phyloP scores from a whole-genome alignment of 1,139 yeast species.

The Lodderomyces orthopsilosis region DNA sequence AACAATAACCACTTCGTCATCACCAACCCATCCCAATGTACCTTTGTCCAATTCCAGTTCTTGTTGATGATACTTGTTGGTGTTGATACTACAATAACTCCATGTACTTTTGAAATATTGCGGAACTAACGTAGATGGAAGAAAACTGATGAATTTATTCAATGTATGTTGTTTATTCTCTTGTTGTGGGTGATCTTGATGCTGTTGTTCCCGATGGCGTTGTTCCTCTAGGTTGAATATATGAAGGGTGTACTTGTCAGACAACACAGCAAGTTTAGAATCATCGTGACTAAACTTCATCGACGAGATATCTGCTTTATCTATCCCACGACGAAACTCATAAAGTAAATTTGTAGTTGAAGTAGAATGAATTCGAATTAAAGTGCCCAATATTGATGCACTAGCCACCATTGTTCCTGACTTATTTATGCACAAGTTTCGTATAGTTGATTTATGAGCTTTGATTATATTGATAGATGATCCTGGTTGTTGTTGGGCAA shows the following conservation, averaged over 20 bases:
- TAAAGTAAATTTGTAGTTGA: conserved; percentile 67
- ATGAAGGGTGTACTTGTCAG: conserved; percentile 88
- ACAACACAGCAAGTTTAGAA: conserved; percentile 72
- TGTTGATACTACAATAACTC: conserved; percentile 82
- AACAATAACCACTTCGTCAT: conserved; percentile 60
- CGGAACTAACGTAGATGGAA: conserved; percentile 48
- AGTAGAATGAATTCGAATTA: conserved; percentile 76
- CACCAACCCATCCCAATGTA: conserved; percentile 75
- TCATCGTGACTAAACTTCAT: conserved; percentile 83
- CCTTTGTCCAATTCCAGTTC: conserved; percentile 52
- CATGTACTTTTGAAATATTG: conserved; percentile 81
- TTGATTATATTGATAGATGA: conserved; percentile 65
- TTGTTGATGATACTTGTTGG: conserved; percentile 42
- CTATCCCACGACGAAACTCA: conserved; percentile 88
- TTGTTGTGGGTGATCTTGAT: background rate
- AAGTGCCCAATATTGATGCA: conserved; percentile 85
- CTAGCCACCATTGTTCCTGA: conserved; percentile 83
- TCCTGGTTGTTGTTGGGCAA: conserved; percentile 28
- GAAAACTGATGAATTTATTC: conserved; percentile 37
- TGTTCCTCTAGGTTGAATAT: conserved; percentile 53
- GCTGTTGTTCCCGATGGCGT: no score
- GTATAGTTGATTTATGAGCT: conserved; percentile 74
- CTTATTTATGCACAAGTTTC: conserved; percentile 64
- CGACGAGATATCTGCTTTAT: conserved; percentile 74
- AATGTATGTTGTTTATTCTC: conserved; percentile 66